Base-by-base conservation (phyloP, 106 monocot species). In the Xerophyta viscosa region DNA sequence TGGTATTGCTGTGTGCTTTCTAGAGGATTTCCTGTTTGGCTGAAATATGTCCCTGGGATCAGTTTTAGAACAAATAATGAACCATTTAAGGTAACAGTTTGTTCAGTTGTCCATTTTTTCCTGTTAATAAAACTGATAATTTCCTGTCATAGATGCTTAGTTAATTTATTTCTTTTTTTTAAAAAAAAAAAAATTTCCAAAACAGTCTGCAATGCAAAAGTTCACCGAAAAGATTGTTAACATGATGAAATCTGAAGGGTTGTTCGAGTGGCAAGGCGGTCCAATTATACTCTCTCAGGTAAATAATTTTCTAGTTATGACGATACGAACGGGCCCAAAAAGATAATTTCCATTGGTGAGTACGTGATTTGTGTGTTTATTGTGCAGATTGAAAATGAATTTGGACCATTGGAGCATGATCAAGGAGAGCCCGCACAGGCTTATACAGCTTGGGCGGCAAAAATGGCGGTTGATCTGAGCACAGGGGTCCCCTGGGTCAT, bases 61-160 rank as follows among this genome's bases (percentile, higher is more conserved):
- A 60, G 46, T 1, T 94, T 94, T 42, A 71, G 93, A 70, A 94
- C 93, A 37, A 83, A 93, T 52, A 93, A 93, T 58, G 80, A 77
- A 52, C 93, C 93, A 63, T 93, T 93, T 69, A 93, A 93, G 77
- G 93, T 73, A n/a, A n/a, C n/a, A n/a, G n/a, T n/a, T n/a, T n/a
- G n/a, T n/a, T n/a, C n/a, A n/a, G n/a, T n/a, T n/a, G n/a, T n/a
- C n/a, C n/a, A n/a, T n/a, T n/a, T n/a, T n/a, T n/a, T n/a, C n/a
- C n/a, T n/a, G n/a, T n/a, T n/a, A n/a, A n/a, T n/a, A n/a, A n/a
- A n/a, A n/a, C n/a, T n/a, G n/a, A n/a, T n/a, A n/a, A n/a, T n/a
- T n/a, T n/a, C n/a, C n/a, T n/a, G n/a, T n/a, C n/a, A n/a, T n/a
- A n/a, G n/a, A n/a, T n/a, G n/a, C n/a, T n/a, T n/a, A n/a, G n/a